These are phyloP conservation scores for Cyclotella kingstonii DNA, from an alignment of 108 stramenopile genomes.

Conservation along the genomic window DNA sequence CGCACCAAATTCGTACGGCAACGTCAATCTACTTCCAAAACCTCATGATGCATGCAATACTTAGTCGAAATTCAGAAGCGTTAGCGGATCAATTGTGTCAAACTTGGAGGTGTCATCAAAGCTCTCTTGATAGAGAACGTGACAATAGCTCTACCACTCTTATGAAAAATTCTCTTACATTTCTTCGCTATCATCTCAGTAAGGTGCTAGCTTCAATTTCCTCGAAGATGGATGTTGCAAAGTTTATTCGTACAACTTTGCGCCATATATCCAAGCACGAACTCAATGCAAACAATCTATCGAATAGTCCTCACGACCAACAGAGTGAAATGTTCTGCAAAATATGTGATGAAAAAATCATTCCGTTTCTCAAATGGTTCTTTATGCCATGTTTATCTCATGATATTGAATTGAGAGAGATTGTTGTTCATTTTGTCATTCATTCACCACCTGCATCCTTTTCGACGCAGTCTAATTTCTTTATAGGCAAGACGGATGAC, in stretches of 20 bases:
- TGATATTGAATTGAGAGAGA: slow-evolving; percentile 30
- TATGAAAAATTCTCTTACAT: slow-evolving; percentile 19
- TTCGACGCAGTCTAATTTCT: no score
- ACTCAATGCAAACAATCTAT: neutral
- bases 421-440: slow-evolving; percentile 29
- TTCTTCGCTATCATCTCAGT: slow-evolving; percentile 25
- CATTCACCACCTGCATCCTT: slow-evolving; percentile 38
- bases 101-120: no score
- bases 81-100: no score
- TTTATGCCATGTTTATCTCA: slow-evolving; percentile 10
- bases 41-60: no score
- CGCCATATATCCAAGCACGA: slow-evolving; percentile 15
- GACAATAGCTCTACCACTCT: neutral
- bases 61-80: no score
- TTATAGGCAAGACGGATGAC: slow-evolving; percentile 1
- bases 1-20: neutral
- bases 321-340: slow-evolving; percentile 13
- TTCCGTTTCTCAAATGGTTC: slow-evolving; percentile 23
- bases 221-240: slow-evolving; percentile 28
- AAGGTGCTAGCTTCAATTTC: slow-evolving; percentile 23
- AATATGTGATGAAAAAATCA: slow-evolving; percentile 11
- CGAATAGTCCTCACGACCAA: neutral
- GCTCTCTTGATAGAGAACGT: neutral
- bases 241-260: slow-evolving; percentile 18
- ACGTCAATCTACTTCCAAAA: no score